Percentiles rank a stretch among this genome's conserved stretches.
phyloP scores from a whole-genome alignment of 441 rosid genomes.

The Cnidoscolus chayamansa region DNA sequence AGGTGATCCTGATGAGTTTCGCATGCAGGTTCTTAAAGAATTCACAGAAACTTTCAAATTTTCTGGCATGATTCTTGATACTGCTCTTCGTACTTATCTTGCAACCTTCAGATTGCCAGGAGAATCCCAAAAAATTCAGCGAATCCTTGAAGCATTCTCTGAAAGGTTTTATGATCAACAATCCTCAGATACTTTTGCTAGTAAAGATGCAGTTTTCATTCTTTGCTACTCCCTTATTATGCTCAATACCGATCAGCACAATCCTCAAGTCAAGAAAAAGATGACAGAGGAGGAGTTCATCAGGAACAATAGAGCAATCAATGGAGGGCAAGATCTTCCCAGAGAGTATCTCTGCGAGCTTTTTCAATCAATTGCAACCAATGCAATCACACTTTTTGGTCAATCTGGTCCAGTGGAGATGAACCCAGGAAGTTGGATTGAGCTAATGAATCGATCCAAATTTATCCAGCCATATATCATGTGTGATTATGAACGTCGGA shows the following conservation, averaged over 20 bases:
- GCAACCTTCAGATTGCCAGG: slow-evolving; percentile 79
- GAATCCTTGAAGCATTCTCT: slow-evolving; percentile 80
- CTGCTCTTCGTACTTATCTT: slow-evolving; percentile 68
- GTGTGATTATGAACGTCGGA: slow-evolving; percentile 56
- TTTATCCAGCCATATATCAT: slow-evolving; percentile 39
- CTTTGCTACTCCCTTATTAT: slow-evolving; percentile 83
- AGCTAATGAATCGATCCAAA: slow-evolving; percentile 58
- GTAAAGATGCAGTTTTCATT: slow-evolving; percentile 67
- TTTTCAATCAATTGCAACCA: slow-evolving; percentile 61
- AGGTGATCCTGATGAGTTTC: slow-evolving; percentile 83
- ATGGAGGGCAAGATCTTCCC: slow-evolving; percentile 85
- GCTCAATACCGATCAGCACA: slow-evolving; percentile 94
- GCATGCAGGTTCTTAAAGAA: slow-evolving; percentile 63
- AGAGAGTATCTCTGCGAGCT: slow-evolving; percentile 84
- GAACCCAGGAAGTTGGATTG: slow-evolving; percentile 79
- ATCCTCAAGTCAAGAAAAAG: slow-evolving; percentile 85
- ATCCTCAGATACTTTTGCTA: slow-evolving; percentile 58
- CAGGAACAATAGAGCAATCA: slow-evolving; percentile 76
- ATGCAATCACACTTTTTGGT: slow-evolving; percentile 56
- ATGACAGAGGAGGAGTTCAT: slow-evolving; percentile 97
- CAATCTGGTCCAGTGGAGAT: slow-evolving; percentile 52
- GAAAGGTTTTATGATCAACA: slow-evolving; percentile 71
- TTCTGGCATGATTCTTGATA: slow-evolving; percentile 73
- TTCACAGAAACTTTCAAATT: slow-evolving; percentile 72
- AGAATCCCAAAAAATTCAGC: slow-evolving; percentile 84